Base-by-base conservation (phyloP, 2,329 filamentous ascomycete species). In the Pseudocercospora crystallina region DNA sequence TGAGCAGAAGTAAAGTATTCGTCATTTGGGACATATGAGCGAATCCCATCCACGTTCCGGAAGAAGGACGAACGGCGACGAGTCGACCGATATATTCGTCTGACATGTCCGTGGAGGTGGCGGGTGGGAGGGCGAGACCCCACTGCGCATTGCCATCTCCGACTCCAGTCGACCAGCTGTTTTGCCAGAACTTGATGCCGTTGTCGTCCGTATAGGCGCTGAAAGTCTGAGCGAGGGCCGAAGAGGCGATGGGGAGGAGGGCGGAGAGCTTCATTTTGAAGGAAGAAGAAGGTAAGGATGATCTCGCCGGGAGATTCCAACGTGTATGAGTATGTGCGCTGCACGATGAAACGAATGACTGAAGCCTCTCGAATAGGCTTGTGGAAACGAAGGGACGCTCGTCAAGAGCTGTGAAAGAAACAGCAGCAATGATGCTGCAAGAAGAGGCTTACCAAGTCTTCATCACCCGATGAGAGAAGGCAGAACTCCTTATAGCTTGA, bases 31-130 rank as follows among this genome's bases (percentile, higher is more conserved):
- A 76, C 8, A 76, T 77, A 46, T 84, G 73, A 1, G 78, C 77
- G 14, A 85, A 61, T 57, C 81, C 81, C 60, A 80, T 79, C 79
- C 79, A 85, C 12, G 81, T 82, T 17, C 74, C 76, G 2, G 70
- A 66, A 13, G 50, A 38, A 3, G 73, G 73, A 3, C 72, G 59
- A 5, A 43, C 45, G 47, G 74, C 58, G 57, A 83, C 81, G 41
- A 84, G 68, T 43, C 80, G 74, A 33, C 82, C 82, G 49, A 85
- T 80, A 58, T 83, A 84, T 62, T 85, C 82, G 38, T 70, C 74
- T 5, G 75, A 72, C 45, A 60, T 46, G 26, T 52, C 54, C 8
- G 40, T 45, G 78, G 74, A 15, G 64, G 73, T 58, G 5, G 81
- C 60, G 1, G 58, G 57, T 7, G 60, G 81, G 12, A 84, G 69